Percentiles rank a stretch among this genome's conserved stretches.
Conservation (phyloP, 106 monocot species). For the Phalaenopsis equestris region DNA sequence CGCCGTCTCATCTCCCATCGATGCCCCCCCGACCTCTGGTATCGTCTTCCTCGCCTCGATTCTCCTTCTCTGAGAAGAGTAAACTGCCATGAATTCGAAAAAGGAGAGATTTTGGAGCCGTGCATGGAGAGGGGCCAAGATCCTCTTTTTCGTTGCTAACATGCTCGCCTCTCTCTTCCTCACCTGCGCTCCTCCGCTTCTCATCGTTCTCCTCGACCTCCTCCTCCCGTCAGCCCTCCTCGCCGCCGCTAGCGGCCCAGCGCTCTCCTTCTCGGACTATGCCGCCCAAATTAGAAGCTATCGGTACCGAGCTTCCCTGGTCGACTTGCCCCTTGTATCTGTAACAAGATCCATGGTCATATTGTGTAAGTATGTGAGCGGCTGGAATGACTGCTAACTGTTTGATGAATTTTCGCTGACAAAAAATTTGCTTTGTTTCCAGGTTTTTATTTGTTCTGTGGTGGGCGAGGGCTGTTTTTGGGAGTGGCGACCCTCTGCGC, state of each 20-base stretch:
- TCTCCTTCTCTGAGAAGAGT: neutral
- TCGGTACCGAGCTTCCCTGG: conserved; percentile 1
- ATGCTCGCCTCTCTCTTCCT: conserved; percentile 35
- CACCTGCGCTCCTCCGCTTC: conserved; percentile 30
- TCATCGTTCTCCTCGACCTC: conserved; percentile 27
- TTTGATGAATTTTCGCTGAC: conserved; percentile 2
- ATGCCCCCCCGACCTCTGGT: neutral
- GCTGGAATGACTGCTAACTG: neutral
- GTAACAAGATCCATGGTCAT: conserved; percentile 5
- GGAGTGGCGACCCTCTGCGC: neutral
- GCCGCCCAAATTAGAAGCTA: conserved; percentile 7
- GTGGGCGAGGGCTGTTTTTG: neutral
- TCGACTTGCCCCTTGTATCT: conserved; percentile 9
- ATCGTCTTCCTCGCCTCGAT: neutral
- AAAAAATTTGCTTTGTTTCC: neutral
- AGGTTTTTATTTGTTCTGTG: conserved; percentile 6
- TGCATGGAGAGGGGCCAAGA: conserved; percentile 27
- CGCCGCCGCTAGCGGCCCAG: neutral
- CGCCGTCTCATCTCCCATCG: conserved; percentile 1
- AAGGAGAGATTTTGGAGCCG: conserved; percentile 21
- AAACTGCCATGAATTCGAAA: conserved; percentile 4
- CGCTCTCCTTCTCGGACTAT: neutral
- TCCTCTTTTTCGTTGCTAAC: conserved; percentile 24
- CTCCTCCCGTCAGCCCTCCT: conserved; percentile 22
- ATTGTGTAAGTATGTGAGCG: conserved; percentile 4